Conservation (phyloP, 208 protist genomes). For the Naegleria lovaniensis region DNA sequence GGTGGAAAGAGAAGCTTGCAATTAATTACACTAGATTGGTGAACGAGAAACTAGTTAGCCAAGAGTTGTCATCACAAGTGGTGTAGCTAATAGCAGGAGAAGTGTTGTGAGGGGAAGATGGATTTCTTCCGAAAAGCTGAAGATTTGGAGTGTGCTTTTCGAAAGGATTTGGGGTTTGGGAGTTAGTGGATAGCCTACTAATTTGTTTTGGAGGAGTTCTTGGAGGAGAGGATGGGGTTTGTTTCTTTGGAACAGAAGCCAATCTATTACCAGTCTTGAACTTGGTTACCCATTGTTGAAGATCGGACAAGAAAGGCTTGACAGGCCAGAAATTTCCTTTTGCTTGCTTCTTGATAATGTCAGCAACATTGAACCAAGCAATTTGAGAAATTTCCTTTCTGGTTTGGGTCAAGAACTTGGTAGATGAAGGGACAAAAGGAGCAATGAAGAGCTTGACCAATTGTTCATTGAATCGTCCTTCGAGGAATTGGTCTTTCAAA, state of each 20-base stretch:
- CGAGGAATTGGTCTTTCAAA: neutral
- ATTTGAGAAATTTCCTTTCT: slow-evolving; percentile 22
- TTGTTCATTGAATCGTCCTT: neutral
- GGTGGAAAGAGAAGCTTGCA: neutral
- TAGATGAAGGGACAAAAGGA: neutral
- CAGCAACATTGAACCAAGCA: neutral
- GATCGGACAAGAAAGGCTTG: neutral
- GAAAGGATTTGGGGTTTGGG: neutral
- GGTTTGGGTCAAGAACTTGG: neutral
- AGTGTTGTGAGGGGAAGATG: neutral
- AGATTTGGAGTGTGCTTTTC: slow-evolving; percentile 2
- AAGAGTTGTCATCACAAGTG: neutral
- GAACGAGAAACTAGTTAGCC: neutral
- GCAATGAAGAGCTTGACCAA: slow-evolving; percentile 9
- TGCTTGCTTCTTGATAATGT: neutral
- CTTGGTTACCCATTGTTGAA: neutral
- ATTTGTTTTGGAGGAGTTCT: neutral
- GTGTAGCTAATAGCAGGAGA: neutral
- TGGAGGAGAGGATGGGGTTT: neutral
- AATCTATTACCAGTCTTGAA: neutral
- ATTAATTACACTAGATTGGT: neutral
- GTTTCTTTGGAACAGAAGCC: neutral
- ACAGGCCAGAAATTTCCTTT: neutral
- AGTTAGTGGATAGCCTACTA: neutral
- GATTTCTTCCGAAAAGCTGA: neutral